A percentile compares a stretch with the other conserved stretches of the same genome.
phyloP scores from a whole-genome alignment of 2,329 filamentous ascomycete genomes.

The Neofusicoccum ribis region DNA sequence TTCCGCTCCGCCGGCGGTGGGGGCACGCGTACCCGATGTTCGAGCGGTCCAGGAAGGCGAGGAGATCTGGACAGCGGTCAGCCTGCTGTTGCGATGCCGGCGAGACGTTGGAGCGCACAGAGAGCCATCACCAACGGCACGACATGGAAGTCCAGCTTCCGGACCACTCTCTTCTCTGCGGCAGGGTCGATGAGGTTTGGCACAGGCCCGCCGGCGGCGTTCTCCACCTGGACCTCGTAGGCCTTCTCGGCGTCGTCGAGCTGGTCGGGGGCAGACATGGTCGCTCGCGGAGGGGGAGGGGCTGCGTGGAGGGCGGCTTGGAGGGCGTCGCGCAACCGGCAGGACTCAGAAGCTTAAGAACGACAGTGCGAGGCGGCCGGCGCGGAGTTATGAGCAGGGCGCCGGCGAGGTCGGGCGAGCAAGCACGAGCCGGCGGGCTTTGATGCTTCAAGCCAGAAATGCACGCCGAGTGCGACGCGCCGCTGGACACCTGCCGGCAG shows the following conservation, averaged over 20 bases:
- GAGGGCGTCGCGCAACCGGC: background rate
- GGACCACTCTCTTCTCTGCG: slow-evolving; percentile 29
- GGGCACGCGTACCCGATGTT: slow-evolving; percentile 37
- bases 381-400: no score
- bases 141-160: slow-evolving; percentile 34
- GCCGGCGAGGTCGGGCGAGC: no score
- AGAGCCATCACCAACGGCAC: slow-evolving; percentile 35
- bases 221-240: slow-evolving; percentile 8
- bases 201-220: background rate
- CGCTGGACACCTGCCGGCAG: no score
- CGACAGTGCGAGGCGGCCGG: no score
- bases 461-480: no score
- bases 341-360: no score
- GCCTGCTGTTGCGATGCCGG: background rate
- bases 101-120: slow-evolving; percentile 20
- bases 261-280: slow-evolving; percentile 11
- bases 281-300: background rate
- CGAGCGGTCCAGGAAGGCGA: slow-evolving; percentile 38
- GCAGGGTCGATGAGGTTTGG: slow-evolving; percentile 17
- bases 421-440: no score
- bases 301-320: no score
- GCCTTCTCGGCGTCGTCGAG: slow-evolving; percentile 15
- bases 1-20: background rate
- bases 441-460: no score
- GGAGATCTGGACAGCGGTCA: slow-evolving; percentile 25